A percentile compares a stretch with the other conserved stretches of the same genome.
These are phyloP conservation scores for Arthrinium puccinioides DNA, from an alignment of 2,329 filamentous ascomycete species.

Conservation along the genomic window DNA sequence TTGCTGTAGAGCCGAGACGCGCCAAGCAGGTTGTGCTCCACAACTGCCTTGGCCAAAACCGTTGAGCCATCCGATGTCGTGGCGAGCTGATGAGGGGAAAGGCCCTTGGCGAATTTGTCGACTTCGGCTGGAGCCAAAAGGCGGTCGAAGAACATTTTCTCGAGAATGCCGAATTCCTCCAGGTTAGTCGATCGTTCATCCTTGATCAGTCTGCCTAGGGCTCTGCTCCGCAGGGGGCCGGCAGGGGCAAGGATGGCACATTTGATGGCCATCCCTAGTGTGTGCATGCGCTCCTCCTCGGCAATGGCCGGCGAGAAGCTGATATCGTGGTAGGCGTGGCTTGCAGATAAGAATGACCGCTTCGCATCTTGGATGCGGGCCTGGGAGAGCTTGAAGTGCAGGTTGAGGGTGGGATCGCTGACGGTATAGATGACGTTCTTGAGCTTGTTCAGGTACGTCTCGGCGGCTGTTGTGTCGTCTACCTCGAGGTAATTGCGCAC, in stretches of 20 bases:
- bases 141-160: conserved; percentile 95
- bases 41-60: conserved; percentile 84
- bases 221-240: conserved; percentile 73
- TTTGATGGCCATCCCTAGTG: conserved; percentile 79
- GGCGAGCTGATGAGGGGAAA: conserved; percentile 84
- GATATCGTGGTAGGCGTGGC: conserved; percentile 81
- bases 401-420: conserved; percentile 61
- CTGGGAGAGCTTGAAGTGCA: conserved; percentile 87
- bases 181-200: conserved; percentile 75
- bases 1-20: conserved; percentile 75
- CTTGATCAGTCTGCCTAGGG: conserved; percentile 81
- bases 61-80: conserved; percentile 86
- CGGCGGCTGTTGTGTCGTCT: conserved; percentile 79
- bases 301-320: conserved; percentile 72
- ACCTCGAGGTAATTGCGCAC: conserved; percentile 91
- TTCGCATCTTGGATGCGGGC: conserved; percentile 90
- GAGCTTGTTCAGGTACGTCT: conserved; percentile 86
- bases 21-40: conserved; percentile 91
- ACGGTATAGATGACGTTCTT: conserved; percentile 86
- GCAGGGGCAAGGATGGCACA: conserved; percentile 91
- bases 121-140: conserved; percentile 78
- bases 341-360: conserved; percentile 81
- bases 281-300: conserved; percentile 78
- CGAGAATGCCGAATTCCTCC: conserved; percentile 78
- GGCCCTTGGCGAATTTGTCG: conserved; percentile 70